Evolutionary conservation across 345 rosid genomes (phyloP).

Genomic region (Hevea brasiliensis): DNA sequence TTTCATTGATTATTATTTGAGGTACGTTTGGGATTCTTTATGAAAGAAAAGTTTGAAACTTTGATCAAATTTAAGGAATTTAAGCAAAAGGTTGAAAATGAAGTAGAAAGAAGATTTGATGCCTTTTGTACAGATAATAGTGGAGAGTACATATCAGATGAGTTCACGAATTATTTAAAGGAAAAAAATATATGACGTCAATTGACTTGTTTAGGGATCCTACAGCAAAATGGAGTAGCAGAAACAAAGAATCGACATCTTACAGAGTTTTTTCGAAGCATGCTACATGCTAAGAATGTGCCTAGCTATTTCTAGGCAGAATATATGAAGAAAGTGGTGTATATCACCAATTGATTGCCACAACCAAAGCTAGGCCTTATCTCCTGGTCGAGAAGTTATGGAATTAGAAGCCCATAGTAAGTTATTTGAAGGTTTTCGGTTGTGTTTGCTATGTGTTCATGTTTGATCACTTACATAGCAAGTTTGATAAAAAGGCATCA

Average conservation of each 20-base stretch:
- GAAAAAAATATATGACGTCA: no score
- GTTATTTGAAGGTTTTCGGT: not conserved
- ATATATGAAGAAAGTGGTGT: not conserved
- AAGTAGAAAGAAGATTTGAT: not conserved
- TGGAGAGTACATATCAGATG: not conserved
- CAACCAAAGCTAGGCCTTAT: not conserved
- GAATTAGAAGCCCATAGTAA: not conserved
- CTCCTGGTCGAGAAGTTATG: not conserved
- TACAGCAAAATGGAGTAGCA: no score
- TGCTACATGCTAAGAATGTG: no score
- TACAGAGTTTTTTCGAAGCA: no score
- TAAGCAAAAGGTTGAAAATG: not conserved
- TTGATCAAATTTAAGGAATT: not conserved
- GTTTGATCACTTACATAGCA: no score
- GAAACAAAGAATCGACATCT: no score
- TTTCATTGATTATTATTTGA: not conserved
- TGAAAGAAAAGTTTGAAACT: not conserved
- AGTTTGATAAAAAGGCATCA: no score
- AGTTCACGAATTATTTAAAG: not conserved
- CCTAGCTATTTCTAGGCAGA: not conserved
- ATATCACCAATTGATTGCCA: not conserved
- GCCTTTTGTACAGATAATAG: not conserved
- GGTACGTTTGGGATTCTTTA: not conserved
- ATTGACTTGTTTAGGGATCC: no score
- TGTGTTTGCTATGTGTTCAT: not conserved